Evolutionary conservation across 2,329 filamentous ascomycete species (phyloP), one percentile per base, ranked within the genome.

Genomic region (Monosporascus sp.): DNA sequence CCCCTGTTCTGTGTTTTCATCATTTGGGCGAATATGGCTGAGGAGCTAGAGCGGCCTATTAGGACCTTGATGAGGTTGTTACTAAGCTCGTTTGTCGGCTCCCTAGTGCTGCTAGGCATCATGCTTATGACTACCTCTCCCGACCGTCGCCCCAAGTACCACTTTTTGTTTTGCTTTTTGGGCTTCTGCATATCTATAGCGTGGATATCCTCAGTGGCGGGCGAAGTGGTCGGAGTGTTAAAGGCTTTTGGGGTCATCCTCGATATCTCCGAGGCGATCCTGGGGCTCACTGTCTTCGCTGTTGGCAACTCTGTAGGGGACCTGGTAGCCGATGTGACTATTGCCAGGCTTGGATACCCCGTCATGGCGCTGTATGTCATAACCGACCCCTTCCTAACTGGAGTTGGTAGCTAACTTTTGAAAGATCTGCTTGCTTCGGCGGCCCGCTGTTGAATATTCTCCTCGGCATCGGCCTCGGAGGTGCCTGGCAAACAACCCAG

Each of bases 401-500:
- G 17, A 31, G 41, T 15, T 27, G 43, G 31, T 46, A 25, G 55
- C 66, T 70, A 61, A 68, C 57, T 25, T 35, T 38, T 37, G 46
- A 55, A 56, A 83, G 80, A 41, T 92, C 89, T 37, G 94, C 94
- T 5, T 99, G 94, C 68, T 97, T 99, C 68, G 94, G 94, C n/a
- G 95, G 94, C 0, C 94, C 94, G 0, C 93, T 99, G 90, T 81
- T 99, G 41, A 99, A 99, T 63, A 99, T 99, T 57, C 75, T 99
- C 0, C 81, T 99, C 4, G 94, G 94, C 0, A 92, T 99, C 50
- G 94, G 94, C n/a, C 77, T 97, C 4, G 89, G 88, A 25, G 94
- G 94, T 17, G 81, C 90, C 39, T 95, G 92, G 67, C 94, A 97
- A 81, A 92, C 89, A 52, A 78, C 95, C 17, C 80, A 80, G 51